These are phyloP conservation scores for Tephrocybe sp. DNA, from an alignment of 768 basidiomycete genomes.

Conservation along the genomic window DNA sequence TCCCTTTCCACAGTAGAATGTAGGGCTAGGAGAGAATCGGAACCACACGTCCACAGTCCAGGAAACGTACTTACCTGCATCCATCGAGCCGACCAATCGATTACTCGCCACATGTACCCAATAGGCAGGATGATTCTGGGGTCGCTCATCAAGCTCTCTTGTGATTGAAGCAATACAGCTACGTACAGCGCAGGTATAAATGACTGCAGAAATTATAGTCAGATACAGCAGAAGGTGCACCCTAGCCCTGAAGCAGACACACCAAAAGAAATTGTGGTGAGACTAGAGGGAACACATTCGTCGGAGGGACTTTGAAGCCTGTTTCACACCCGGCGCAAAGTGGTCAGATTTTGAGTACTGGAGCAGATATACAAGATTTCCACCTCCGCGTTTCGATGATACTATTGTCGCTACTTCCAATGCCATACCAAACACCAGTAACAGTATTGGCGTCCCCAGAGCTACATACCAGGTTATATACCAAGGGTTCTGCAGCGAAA, in stretches of 20 bases:
- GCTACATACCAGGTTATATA: constrained; percentile 36
- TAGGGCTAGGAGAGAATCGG: constrained; percentile 45
- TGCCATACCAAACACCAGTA: constrained; percentile 46
- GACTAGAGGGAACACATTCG: constrained; percentile 48
- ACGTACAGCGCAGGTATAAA: constrained; percentile 56
- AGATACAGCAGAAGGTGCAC: background rate
- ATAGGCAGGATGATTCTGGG: constrained; percentile 48
- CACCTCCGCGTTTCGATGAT: constrained; percentile 44
- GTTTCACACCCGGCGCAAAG: constrained; percentile 1
- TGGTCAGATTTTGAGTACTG: background rate
- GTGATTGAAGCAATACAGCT: background rate
- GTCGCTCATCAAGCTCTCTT: background rate
- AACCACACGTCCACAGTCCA: constrained; percentile 9
- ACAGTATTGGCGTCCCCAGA: constrained; percentile 37
- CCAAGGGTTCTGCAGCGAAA: constrained; percentile 29
- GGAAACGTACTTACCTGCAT: constrained; percentile 52
- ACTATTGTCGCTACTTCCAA: constrained; percentile 45
- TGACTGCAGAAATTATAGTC: constrained; percentile 34
- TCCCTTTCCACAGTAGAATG: constrained; percentile 52
- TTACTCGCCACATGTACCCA: constrained; percentile 46
- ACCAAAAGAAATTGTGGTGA: constrained; percentile 49
- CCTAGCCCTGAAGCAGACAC: constrained; percentile 10
- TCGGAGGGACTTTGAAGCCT: constrained; percentile 56
- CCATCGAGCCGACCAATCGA: constrained; percentile 55
- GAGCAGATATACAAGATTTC: constrained; percentile 10